Evolutionary conservation across 768 basidiomycete genomes (phyloP).

Genomic region (Xerocomellus amylosporus): DNA sequence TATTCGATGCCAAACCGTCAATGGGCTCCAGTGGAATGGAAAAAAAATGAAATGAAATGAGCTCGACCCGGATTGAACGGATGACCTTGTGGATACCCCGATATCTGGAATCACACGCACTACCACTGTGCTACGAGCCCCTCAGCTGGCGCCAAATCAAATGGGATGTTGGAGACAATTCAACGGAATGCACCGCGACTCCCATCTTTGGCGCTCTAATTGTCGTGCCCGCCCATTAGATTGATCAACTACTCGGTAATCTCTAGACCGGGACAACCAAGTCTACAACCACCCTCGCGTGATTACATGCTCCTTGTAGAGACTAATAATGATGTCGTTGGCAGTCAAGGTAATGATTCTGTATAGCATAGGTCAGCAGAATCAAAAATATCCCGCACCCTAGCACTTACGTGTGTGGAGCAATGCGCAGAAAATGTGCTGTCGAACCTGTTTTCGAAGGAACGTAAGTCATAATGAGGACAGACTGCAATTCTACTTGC

Average conservation of each 20-base stretch:
- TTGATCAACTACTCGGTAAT: background rate
- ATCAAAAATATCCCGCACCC: background rate
- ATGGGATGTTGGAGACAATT: no score
- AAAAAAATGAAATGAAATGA: slow-evolving; percentile 15
- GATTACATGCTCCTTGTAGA: slow-evolving; percentile 51
- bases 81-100: slow-evolving; percentile 39
- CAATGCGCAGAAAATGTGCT: slow-evolving; percentile 90
- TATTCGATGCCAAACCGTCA: background rate
- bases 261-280: background rate
- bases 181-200: background rate
- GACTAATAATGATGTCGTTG: slow-evolving; percentile 72
- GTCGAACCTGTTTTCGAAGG: slow-evolving; percentile 64
- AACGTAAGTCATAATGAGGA: background rate
- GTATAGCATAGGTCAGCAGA: slow-evolving; percentile 4
- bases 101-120: slow-evolving; percentile 34
- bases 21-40: background rate
- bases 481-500: slow-evolving; percentile 32
- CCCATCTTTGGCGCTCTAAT: no score
- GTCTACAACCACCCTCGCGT: slow-evolving; percentile 12
- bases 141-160: background rate
- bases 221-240: background rate
- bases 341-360: slow-evolving; percentile 90
- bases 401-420: slow-evolving; percentile 77
- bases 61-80: slow-evolving; percentile 45
- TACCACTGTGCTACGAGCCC: slow-evolving; percentile 33